Percentiles rank a stretch among this genome's conserved stretches.
These are phyloP conservation scores for Cyanodermella asteris DNA, from an alignment of 2,329 filamentous ascomycete species.

Conservation along the genomic window DNA sequence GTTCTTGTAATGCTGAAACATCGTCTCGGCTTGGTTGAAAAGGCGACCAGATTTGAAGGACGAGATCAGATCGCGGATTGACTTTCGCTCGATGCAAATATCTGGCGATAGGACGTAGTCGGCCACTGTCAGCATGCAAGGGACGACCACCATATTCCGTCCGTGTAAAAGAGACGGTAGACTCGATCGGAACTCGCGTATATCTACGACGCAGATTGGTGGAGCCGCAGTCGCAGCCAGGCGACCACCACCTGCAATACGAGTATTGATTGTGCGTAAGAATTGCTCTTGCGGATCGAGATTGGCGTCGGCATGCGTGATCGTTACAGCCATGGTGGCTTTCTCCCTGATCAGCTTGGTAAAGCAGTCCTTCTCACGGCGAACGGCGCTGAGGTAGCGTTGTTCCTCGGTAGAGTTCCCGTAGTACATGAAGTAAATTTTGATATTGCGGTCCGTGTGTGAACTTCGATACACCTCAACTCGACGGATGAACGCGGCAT, in stretches of 20 bases:
- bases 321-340: constrained; percentile 72
- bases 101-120: constrained; percentile 85
- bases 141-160: constrained; percentile 67
- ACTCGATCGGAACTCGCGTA: constrained; percentile 86
- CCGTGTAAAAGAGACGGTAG: constrained; percentile 81
- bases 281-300: constrained; percentile 81
- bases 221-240: constrained; percentile 66
- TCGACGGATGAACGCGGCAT: constrained; percentile 77
- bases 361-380: constrained; percentile 92
- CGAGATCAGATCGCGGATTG: constrained; percentile 69
- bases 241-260: constrained; percentile 81
- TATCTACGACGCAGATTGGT: constrained; percentile 80
- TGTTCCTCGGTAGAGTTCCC: constrained; percentile 89
- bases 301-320: constrained; percentile 47
- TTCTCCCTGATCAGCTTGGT: constrained; percentile 88
- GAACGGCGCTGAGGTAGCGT: constrained; percentile 66
- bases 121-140: constrained; percentile 87
- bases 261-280: constrained; percentile 83
- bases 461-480: constrained; percentile 93
- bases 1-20: constrained; percentile 79
- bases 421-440: constrained; percentile 95
- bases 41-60: constrained; percentile 83
- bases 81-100: constrained; percentile 90
- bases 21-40: constrained; percentile 78
- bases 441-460: constrained; percentile 68